Evolutionary conservation across 805 yeast species (phyloP).

Genomic region (Komagataella ulmi): DNA sequence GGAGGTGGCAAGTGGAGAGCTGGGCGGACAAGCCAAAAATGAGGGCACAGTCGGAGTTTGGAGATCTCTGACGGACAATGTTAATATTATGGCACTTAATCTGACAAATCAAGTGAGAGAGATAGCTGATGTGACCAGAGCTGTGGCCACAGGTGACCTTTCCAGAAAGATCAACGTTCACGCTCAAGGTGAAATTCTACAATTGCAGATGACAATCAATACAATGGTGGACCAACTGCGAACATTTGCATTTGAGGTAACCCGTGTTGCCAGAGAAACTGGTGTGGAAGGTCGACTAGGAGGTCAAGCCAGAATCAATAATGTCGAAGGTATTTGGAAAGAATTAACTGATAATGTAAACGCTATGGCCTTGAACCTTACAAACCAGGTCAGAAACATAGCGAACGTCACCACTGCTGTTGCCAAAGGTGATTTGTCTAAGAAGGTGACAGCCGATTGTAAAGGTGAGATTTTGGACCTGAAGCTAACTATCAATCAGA

Average conservation of each 20-base stretch:
- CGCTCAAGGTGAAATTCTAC: slow-evolving; percentile 84
- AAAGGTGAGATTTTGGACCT: slow-evolving; percentile 69
- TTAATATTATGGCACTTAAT: slow-evolving; percentile 80
- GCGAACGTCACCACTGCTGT: slow-evolving; percentile 85
- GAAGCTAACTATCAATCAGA: slow-evolving; percentile 70
- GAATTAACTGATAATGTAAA: slow-evolving; percentile 78
- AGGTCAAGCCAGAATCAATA: slow-evolving; percentile 72
- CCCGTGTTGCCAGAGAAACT: slow-evolving; percentile 78
- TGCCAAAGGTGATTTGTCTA: slow-evolving; percentile 70
- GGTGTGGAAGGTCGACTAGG: slow-evolving; percentile 85
- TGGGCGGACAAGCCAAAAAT: slow-evolving; percentile 81
- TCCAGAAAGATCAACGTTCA: slow-evolving; percentile 77
- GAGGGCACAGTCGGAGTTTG: slow-evolving; percentile 83
- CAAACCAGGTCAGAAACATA: slow-evolving; percentile 79
- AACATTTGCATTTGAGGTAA: slow-evolving; percentile 75
- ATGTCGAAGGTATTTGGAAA: slow-evolving; percentile 81
- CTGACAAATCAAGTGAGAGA: slow-evolving; percentile 80
- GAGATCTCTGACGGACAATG: slow-evolving; percentile 74
- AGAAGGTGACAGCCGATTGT: slow-evolving; percentile 79
- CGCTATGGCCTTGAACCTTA: slow-evolving; percentile 80
- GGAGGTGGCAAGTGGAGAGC: slow-evolving; percentile 80
- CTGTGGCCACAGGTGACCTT: slow-evolving; percentile 79
- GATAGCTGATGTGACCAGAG: slow-evolving; percentile 80
- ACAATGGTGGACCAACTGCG: slow-evolving; percentile 81
- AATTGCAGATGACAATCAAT: slow-evolving; percentile 75